A percentile compares a stretch with the other conserved stretches of the same genome.
phyloP scores from a whole-genome alignment of 2,329 filamentous ascomycete genomes.

The Kalmusia sp. region DNA sequence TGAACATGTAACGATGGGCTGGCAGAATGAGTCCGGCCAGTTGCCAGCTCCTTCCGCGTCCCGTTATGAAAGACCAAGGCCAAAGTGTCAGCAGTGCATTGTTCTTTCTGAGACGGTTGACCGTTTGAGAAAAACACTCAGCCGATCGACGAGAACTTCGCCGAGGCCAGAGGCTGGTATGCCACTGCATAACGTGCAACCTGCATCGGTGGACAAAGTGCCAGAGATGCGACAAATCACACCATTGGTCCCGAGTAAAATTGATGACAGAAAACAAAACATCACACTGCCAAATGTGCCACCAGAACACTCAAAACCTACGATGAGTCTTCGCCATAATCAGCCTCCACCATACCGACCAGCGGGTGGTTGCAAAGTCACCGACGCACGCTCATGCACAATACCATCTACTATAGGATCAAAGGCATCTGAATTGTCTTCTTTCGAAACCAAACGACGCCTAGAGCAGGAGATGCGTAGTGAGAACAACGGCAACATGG shows the following conservation, averaged over 20 bases:
- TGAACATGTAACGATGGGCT: constrained; percentile 3
- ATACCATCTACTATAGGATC: background rate
- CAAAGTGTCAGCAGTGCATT: background rate
- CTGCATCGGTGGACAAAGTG: background rate
- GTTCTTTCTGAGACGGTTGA: constrained; percentile 4
- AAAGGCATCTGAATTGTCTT: background rate
- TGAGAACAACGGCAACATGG: background rate
- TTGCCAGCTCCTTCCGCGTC: background rate
- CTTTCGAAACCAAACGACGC: background rate
- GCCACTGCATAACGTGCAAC: background rate
- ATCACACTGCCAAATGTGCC: background rate
- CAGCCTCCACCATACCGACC: too few relatives aligned
- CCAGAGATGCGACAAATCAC: constrained; percentile 7
- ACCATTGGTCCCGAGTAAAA: background rate
- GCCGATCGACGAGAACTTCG: background rate
- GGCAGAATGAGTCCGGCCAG: background rate
- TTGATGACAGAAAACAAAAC: background rate
- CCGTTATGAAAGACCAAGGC: background rate
- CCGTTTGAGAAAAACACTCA: background rate
- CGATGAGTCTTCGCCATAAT: too few relatives aligned
- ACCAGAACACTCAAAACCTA: too few relatives aligned
- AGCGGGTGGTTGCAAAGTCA: too few relatives aligned
- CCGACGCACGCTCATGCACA: too few relatives aligned
- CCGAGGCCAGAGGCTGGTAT: background rate
- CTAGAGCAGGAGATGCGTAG: background rate